A percentile compares a stretch with the other conserved stretches of the same genome.
phyloP scores from a whole-genome alignment of 1,284 basidiomycete genomes.

The Papiliotrema laurentii region DNA sequence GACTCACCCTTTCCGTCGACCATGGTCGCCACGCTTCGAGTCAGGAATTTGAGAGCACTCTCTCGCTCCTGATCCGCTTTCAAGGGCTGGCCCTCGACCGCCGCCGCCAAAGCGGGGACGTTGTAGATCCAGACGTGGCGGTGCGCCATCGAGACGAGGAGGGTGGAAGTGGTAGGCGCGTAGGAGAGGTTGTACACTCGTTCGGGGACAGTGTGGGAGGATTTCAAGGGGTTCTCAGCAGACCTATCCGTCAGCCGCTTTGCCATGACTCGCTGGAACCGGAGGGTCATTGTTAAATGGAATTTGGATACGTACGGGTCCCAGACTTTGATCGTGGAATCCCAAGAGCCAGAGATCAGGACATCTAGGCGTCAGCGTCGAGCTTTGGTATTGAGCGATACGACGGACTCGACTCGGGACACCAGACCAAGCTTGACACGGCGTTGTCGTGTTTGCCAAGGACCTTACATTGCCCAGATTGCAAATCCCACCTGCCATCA shows the following conservation, averaged over 20 bases:
- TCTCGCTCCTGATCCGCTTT: constrained; percentile 73
- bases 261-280: no score
- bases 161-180: constrained; percentile 49
- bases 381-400: neutral
- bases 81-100: constrained; percentile 61
- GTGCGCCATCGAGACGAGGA: constrained; percentile 87
- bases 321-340: constrained; percentile 81
- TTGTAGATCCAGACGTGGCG: constrained; percentile 84
- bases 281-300: constrained; percentile 47
- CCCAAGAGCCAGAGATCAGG: constrained; percentile 85
- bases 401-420: constrained; percentile 43
- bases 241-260: constrained; percentile 21
- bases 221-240: constrained; percentile 54
- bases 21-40: constrained; percentile 85
- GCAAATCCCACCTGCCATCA: constrained; percentile 50
- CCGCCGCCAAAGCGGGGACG: constrained; percentile 62
- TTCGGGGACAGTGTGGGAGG: constrained; percentile 68
- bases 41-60: constrained; percentile 93
- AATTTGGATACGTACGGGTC: constrained; percentile 60
- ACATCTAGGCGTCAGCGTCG: constrained; percentile 51
- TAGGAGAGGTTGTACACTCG: constrained; percentile 71
- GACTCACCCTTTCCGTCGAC: constrained; percentile 75
- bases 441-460: constrained; percentile 50
- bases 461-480: constrained; percentile 46
- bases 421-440: constrained; percentile 47